Conservation (phyloP, 1,139 yeast species). For the Nakaseomyces uthaithaninus region DNA sequence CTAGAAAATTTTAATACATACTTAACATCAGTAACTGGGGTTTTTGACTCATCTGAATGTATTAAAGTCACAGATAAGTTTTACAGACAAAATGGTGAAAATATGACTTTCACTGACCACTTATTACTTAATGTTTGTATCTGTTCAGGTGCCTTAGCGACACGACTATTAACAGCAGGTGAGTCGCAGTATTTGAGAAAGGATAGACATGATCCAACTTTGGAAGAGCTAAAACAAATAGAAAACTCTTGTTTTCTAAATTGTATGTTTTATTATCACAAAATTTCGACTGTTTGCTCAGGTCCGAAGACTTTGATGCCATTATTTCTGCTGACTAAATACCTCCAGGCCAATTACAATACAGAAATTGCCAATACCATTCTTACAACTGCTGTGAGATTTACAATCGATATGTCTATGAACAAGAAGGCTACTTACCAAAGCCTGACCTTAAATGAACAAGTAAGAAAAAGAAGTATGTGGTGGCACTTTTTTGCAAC, state of each 20-base stretch:
- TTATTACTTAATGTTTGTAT: slow-evolving; percentile 22
- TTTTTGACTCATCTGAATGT: slow-evolving; percentile 18
- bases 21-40: slow-evolving; percentile 18
- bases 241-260: slow-evolving; percentile 23
- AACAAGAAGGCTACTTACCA: slow-evolving; percentile 16
- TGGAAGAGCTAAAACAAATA: slow-evolving; percentile 18
- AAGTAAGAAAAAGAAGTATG: slow-evolving; percentile 16
- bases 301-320: slow-evolving; percentile 23
- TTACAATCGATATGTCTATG: slow-evolving; percentile 23
- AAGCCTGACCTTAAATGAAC: slow-evolving; percentile 15
- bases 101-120: slow-evolving; percentile 23
- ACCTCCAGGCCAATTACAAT: slow-evolving; percentile 19
- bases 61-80: slow-evolving; percentile 17
- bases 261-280: slow-evolving; percentile 24
- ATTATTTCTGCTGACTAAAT: slow-evolving; percentile 18
- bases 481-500: slow-evolving; percentile 25
- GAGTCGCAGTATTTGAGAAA: slow-evolving; percentile 18
- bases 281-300: slow-evolving; percentile 20
- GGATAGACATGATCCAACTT: slow-evolving; percentile 18
- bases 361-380: slow-evolving; percentile 22
- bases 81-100: slow-evolving; percentile 13
- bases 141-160: slow-evolving; percentile 21
- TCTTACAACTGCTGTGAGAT: slow-evolving; percentile 22
- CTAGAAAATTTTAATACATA: slow-evolving; percentile 19
- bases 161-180: slow-evolving; percentile 12